These are phyloP conservation scores for Hypoxylon sp. DNA, from an alignment of 2,329 filamentous ascomycete genomes.

Conservation along the genomic window DNA sequence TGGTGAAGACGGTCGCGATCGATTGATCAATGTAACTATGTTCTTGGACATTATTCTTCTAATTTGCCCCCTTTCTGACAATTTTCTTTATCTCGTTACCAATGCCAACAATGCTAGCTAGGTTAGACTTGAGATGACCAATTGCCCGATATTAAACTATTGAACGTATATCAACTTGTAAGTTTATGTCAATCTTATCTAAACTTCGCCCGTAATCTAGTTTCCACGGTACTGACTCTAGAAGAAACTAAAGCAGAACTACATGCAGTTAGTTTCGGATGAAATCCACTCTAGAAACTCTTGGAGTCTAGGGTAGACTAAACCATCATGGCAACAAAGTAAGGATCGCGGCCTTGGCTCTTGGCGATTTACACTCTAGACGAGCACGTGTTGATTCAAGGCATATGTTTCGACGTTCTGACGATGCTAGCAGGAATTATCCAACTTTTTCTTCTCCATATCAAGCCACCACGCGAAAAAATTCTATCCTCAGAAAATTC, in stretches of 20 bases:
- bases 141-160: not conserved
- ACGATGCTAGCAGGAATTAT: not conserved
- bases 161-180: not conserved
- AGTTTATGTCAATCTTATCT: conserved; percentile 15
- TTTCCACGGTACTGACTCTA: not conserved
- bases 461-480: conserved; percentile 4
- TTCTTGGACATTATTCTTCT: not conserved
- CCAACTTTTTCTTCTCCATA: not conserved
- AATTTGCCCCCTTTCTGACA: not conserved
- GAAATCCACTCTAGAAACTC: not conserved
- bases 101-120: not conserved
- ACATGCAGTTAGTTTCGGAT: conserved; percentile 1
- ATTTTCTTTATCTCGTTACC: not conserved
- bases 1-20: not conserved
- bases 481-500: not conserved
- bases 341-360: not conserved
- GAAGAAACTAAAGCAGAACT: conserved; percentile 2
- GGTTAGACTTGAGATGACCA: not conserved
- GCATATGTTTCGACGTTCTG: conserved; percentile 10
- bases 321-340: not conserved
- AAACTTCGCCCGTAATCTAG: conserved; percentile 1
- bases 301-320: not conserved
- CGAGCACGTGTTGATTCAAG: conserved; percentile 23
- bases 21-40: not conserved
- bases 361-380: conserved; percentile 3